phyloP scores from a whole-genome alignment of 192 early-diverging fungal species.

The Diversispora epigaea region DNA sequence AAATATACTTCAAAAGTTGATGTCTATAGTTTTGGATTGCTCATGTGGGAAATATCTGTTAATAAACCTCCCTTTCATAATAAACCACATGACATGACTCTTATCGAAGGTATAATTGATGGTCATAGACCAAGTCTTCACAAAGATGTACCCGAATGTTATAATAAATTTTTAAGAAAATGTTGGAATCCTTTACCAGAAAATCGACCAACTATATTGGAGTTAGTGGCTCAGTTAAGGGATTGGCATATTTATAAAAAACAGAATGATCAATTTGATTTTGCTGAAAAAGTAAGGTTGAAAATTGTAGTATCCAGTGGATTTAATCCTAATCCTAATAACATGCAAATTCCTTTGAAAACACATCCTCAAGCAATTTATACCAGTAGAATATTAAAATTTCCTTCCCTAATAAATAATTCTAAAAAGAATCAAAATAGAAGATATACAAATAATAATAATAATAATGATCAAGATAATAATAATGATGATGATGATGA shows the following conservation, averaged over 20 bases:
- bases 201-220: background rate
- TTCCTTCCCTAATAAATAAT: conserved; percentile 9
- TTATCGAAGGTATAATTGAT: background rate
- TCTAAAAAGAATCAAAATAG: background rate
- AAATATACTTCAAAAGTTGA: conserved; percentile 7
- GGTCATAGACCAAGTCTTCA: background rate
- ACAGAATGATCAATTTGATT: background rate
- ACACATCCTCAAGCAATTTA: conserved; percentile 30
- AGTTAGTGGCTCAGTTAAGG: background rate
- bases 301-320: background rate
- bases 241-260: conserved; percentile 12
- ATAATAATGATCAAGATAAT: background rate
- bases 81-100: conserved; percentile 6
- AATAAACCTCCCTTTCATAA: conserved; percentile 28
- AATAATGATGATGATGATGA: background rate
- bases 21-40: conserved; percentile 23
- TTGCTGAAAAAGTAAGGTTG: conserved; percentile 15
- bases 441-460: background rate
- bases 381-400: conserved; percentile 22
- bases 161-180: conserved; percentile 1
- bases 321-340: background rate
- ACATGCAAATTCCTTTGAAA: conserved; percentile 11
- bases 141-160: conserved; percentile 10
- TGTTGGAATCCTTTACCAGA: conserved; percentile 12
- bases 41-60: conserved; percentile 32